These are phyloP conservation scores for Pyrenophora graminea DNA, from an alignment of 2,329 filamentous ascomycete species.

Conservation along the genomic window DNA sequence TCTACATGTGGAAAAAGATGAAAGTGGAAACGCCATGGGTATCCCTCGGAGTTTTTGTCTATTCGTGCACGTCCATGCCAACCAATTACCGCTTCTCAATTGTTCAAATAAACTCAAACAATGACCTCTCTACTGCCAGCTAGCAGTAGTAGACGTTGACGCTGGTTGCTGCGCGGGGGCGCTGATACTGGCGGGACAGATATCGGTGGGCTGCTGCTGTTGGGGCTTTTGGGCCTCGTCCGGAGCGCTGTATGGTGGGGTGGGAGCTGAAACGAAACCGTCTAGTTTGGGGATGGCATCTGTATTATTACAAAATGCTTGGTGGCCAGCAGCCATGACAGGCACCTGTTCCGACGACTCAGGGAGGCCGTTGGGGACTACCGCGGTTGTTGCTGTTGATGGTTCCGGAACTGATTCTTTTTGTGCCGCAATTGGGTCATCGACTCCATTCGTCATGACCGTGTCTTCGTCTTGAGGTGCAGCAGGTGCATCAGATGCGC, in stretches of 20 bases:
- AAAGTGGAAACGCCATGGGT: constrained; percentile 8
- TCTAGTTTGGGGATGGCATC: constrained; percentile 15
- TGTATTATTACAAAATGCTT: constrained; percentile 3
- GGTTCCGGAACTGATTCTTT: neutral
- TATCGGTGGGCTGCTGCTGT: neutral
- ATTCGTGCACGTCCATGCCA: neutral
- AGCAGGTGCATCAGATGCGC: constrained; percentile 9
- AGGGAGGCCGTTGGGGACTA: constrained; percentile 10
- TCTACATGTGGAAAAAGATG: neutral
- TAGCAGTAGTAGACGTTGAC: neutral
- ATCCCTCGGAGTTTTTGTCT: constrained; percentile 3
- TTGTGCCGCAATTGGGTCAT: neutral
- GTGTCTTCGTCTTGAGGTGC: neutral
- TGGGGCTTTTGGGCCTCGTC: constrained; percentile 18
- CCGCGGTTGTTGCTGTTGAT: neutral
- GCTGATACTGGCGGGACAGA: neutral
- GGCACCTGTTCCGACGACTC: constrained; percentile 1
- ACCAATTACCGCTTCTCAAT: no score
- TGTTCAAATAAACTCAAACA: no score
- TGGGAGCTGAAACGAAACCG: constrained; percentile 26
- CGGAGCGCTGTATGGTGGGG: constrained; percentile 26
- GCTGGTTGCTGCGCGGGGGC: neutral
- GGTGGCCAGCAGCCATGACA: constrained; percentile 2
- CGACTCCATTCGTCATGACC: neutral
- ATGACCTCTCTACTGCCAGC: constrained; percentile 23